Base-by-base conservation (phyloP, 2,329 filamentous ascomycete species). In the Talaromyces funiculosus region DNA sequence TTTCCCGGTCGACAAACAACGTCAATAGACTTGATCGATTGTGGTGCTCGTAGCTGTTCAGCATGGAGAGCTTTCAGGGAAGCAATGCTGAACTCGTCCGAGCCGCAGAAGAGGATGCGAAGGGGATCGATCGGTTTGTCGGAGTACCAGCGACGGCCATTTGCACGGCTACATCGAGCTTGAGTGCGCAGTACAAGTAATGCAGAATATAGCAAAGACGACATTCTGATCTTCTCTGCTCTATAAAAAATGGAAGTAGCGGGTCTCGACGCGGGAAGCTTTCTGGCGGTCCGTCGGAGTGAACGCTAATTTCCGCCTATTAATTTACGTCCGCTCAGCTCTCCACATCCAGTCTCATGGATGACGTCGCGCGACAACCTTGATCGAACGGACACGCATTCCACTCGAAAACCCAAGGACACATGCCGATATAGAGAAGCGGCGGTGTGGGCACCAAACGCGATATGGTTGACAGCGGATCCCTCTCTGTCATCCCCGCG, bases 101-200 rank as follows among this genome's bases (percentile, higher is more conserved):
- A 94, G 64, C 94, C 94, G 76, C 92, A 97, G 76, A 97, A 99
- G 3, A 99, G 82, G 58, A 99, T 91, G 35, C 87, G 83, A 33
- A 99, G 80, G 3, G 90, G 89, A 16, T 81, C 74, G 65, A 71
- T 69, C 9, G 69, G 60, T 56, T 69, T 74, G 35, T 69, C 73
- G 1, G 73, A 65, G 35, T 70, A 67, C 33, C 61, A 67, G 12
- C 60, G 53, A 16, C 31, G 37, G 16, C 49, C n/a, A n/a, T 33
- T 60, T 20, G 55, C 51, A 24, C 57, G 62, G 40, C 42, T 45
- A 18, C 61, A 42, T 38, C 53, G 49, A 14, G 63, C 40, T 18
- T 64, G 61, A 59, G 64, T 68, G 55, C 66, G 70, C 26, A 65
- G 58, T 47, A 68, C 67, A 53, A 68, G 64, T 22, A 65, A 57